Evolutionary conservation across 345 rosid species (phyloP).

Genomic region (Citropsis articulata): DNA sequence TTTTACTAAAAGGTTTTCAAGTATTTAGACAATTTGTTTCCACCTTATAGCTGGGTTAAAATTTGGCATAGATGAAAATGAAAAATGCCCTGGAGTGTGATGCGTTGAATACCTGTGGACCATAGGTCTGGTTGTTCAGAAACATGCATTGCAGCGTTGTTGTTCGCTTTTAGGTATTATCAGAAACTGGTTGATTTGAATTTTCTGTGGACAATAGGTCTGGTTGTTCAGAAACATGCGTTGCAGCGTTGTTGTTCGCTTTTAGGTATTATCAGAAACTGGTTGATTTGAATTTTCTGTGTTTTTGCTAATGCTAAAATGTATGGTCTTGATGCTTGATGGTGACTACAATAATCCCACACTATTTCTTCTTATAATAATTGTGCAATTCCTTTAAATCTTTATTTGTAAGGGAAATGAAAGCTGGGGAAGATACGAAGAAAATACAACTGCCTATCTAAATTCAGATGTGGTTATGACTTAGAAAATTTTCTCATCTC

Average conservation of each 20-base stretch:
- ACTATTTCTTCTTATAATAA: not conserved
- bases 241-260: not conserved
- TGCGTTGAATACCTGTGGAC: not conserved
- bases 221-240: not conserved
- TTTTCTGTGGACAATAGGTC: not conserved
- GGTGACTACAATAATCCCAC: not conserved
- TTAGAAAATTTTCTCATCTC: not conserved
- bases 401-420: not conserved
- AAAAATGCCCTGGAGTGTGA: not conserved
- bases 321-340: not conserved
- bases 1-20: not conserved
- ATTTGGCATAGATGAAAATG: not conserved
- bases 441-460: not conserved
- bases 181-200: not conserved
- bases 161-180: not conserved
- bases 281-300: not conserved
- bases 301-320: not conserved
- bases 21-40: not conserved
- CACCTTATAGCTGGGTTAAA: not conserved
- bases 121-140: not conserved
- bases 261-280: not conserved
- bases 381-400: not conserved
- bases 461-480: not conserved
- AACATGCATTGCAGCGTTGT: not conserved
- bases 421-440: not conserved